phyloP scores from a whole-genome alignment of 2,329 filamentous ascomycete genomes.

The Fonsecaea pugnacius region DNA sequence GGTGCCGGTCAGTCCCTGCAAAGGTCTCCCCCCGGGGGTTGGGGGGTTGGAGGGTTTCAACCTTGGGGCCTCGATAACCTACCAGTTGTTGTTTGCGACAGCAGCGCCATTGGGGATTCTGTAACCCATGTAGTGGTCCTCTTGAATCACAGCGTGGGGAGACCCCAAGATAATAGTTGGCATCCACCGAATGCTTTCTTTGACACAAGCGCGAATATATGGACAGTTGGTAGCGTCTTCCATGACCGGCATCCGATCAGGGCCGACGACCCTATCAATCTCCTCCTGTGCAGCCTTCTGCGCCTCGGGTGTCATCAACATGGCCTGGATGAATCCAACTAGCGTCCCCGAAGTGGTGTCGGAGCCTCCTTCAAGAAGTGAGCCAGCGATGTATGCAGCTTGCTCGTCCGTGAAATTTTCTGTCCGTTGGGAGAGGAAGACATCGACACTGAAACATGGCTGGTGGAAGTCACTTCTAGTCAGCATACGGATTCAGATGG shows the following conservation, averaged over 20 bases:
- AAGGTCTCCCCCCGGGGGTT: too few relatives aligned
- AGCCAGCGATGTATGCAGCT: conserved; percentile 42
- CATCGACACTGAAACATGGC: conserved; percentile 32
- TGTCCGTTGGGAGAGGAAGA: conserved; percentile 26
- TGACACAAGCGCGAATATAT: conserved; percentile 60
- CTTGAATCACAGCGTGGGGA: conserved; percentile 33
- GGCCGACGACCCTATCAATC: conserved; percentile 57
- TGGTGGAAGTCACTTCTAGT: background rate
- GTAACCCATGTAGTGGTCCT: conserved; percentile 36
- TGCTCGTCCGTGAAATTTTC: conserved; percentile 32
- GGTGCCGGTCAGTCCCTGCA: too few relatives aligned
- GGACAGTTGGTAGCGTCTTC: conserved; percentile 56
- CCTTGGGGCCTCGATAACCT: background rate
- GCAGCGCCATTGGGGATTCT: conserved; percentile 32
- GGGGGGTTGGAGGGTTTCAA: too few relatives aligned
- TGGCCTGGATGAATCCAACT: conserved; percentile 53
- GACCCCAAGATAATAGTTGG: conserved; percentile 41
- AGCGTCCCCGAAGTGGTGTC: conserved; percentile 53
- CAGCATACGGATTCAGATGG: too few relatives aligned
- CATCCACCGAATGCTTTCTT: conserved; percentile 62
- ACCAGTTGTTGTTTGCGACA: conserved; percentile 37
- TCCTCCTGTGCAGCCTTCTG: conserved; percentile 53
- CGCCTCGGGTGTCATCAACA: conserved; percentile 56
- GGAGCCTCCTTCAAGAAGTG: conserved; percentile 48
- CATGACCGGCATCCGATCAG: conserved; percentile 52